phyloP scores from a whole-genome alignment of 495 filamentous ascomycete genomes.

The Neurospora discreta region DNA sequence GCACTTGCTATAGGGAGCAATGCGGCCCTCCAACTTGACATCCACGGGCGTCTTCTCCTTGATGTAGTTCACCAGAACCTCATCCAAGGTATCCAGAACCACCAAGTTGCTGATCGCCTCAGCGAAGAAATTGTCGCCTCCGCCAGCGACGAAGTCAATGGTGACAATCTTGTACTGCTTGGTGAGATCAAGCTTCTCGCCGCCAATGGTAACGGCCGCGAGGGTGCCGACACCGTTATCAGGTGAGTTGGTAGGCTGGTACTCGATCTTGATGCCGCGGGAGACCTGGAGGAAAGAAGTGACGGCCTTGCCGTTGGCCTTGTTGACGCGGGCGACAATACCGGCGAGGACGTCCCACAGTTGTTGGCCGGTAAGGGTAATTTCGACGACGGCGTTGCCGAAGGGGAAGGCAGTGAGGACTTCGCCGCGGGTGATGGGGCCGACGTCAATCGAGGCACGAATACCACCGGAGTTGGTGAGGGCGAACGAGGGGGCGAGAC shows the following conservation, averaged over 20 bases:
- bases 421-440: constrained; percentile 42
- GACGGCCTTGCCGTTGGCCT: constrained; percentile 33
- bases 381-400: constrained; percentile 42
- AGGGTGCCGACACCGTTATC: constrained; percentile 16
- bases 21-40: constrained; percentile 38
- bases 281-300: constrained; percentile 44
- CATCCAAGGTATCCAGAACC: constrained; percentile 38
- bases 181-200: constrained; percentile 21
- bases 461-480: constrained; percentile 47
- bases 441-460: constrained; percentile 41
- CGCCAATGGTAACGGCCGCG: constrained; percentile 31
- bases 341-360: constrained; percentile 43
- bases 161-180: constrained; percentile 40
- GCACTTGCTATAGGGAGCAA: constrained; percentile 15
- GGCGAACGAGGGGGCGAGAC: constrained; percentile 28
- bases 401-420: constrained; percentile 48
- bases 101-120: constrained; percentile 22
- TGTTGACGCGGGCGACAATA: constrained; percentile 31
- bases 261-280: constrained; percentile 34
- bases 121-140: constrained; percentile 44
- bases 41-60: constrained; percentile 31
- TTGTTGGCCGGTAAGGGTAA: constrained; percentile 30
- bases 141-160: constrained; percentile 42
- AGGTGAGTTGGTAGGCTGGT: constrained; percentile 26
- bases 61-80: constrained; percentile 40